These are phyloP conservation scores for Cyclocybe cylindracea DNA, from an alignment of 768 basidiomycete species.

Conservation along the genomic window DNA sequence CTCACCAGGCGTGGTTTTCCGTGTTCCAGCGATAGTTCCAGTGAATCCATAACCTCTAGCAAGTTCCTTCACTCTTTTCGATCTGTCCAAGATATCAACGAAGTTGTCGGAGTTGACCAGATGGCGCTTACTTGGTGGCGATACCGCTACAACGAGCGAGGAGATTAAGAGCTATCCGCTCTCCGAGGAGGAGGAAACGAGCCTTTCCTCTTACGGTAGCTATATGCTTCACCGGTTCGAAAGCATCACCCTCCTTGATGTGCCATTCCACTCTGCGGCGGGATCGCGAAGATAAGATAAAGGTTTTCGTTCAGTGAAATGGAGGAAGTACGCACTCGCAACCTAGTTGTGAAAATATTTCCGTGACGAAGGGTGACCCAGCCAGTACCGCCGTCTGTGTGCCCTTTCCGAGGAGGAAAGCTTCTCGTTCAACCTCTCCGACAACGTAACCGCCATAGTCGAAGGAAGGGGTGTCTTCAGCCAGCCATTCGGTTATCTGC, in stretches of 20 bases:
- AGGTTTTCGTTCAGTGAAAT: not conserved
- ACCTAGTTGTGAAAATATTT: conserved; percentile 85
- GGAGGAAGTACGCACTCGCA: conserved; percentile 70
- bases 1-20: conserved; percentile 93
- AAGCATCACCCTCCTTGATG: conserved; percentile 77
- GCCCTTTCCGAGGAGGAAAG: conserved; percentile 90
- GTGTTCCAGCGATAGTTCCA: conserved; percentile 90
- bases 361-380: conserved; percentile 93
- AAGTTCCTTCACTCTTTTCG: conserved; percentile 76
- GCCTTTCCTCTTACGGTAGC: conserved; percentile 93
- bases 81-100: conserved; percentile 46
- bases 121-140: conserved; percentile 76
- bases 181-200: conserved; percentile 84
- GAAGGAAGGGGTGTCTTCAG: conserved; percentile 93
- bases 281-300: conserved; percentile 9
- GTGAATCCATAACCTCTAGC: conserved; percentile 78
- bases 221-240: conserved; percentile 80
- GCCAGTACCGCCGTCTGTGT: conserved; percentile 78
- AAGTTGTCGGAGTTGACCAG: not conserved
- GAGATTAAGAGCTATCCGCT: conserved; percentile 90
- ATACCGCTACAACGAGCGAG: conserved; percentile 96
- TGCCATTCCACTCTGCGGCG: conserved; percentile 88
- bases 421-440: conserved; percentile 84
- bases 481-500: conserved; percentile 80
- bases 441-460: conserved; percentile 98